These are phyloP conservation scores for Phytophthora pini DNA, from an alignment of 352 stramenopile species.

Conservation along the genomic window DNA sequence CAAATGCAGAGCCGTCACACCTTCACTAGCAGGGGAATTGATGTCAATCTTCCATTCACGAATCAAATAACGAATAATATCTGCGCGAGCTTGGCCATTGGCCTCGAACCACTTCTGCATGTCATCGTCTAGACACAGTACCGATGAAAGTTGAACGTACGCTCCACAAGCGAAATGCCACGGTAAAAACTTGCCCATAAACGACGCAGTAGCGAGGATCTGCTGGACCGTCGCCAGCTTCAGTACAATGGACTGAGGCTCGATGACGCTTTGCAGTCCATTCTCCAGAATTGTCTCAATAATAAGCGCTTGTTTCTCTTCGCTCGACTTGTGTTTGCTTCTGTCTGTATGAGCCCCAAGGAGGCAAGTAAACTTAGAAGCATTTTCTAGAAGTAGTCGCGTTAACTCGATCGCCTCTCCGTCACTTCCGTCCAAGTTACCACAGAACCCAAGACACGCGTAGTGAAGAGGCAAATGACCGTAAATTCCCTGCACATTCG, in stretches of 20 bases:
- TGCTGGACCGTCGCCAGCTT: constrained; percentile 42
- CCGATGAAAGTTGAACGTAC: constrained; percentile 40
- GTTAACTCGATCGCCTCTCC: constrained; percentile 39
- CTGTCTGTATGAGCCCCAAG: constrained; percentile 47
- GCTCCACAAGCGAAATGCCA: constrained; percentile 76
- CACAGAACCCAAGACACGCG: constrained; percentile 67
- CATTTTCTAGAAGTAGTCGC: constrained; percentile 37
- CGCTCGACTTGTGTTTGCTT: constrained; percentile 62
- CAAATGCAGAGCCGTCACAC: constrained; percentile 55
- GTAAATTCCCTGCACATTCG: constrained; percentile 59
- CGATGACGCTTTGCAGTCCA: constrained; percentile 42
- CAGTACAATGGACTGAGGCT: constrained; percentile 43
- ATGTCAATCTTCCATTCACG: constrained; percentile 48
- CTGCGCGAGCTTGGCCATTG: constrained; percentile 49
- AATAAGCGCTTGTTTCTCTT: constrained; percentile 57
- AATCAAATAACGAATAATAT: constrained; percentile 49
- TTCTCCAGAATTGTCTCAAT: constrained; percentile 65
- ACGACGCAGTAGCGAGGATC: constrained; percentile 40
- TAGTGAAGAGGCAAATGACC: constrained; percentile 77
- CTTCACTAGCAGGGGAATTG: constrained; percentile 28
- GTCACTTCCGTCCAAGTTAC: constrained; percentile 21
- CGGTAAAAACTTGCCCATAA: constrained; percentile 48
- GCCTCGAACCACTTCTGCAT: constrained; percentile 44
- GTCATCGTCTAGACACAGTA: constrained; percentile 55
- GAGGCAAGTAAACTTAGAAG: constrained; percentile 31